Evolutionary conservation across 2,329 filamentous ascomycete genomes (phyloP), one percentile per base, ranked within the genome.

Genomic region (Diplodia mutila): DNA sequence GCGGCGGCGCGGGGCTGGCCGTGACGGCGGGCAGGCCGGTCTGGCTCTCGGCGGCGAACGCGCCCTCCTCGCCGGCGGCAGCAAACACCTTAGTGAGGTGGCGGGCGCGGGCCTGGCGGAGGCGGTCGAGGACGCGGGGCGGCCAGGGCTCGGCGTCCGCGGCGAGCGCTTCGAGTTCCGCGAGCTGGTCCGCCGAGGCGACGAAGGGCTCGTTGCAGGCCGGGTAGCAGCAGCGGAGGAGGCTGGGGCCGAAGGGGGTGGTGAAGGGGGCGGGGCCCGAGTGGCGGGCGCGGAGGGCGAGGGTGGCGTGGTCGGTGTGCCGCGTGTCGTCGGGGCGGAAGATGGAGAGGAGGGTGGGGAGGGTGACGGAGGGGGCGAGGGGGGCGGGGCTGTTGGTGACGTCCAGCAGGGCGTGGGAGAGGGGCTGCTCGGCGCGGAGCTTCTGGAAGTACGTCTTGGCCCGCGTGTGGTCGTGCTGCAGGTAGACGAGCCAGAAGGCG

Each of bases 401-500:
- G 66, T 63, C 59, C 25, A 77, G 67, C 3, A 73, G 69, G 8
- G 72, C 67, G 21, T 59, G 23, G 7, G 74, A 74, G 32, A 77
- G 70, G 11, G 69, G 70, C 53, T 75, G 69, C 9, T 69, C 49
- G 16, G 70, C 54, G 18, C 51, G 68, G n/a, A 74, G 67, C 4
- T 67, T 73, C 2, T 63, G 68, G 69, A 78, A 78, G 70, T 75
- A 76, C 3, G 72, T 75, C 65, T 77, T 76, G 4, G 76, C 71
- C 16, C 71, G 73, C 42, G 72, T 74, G 69, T 76, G 76, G 18
- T 63, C 67, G 14, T 69, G 72, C 63, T 76, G 74, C 4, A 68
- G 69, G 69, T 72, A 76, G 34, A 77, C 57, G 21, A 76, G 74
- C 75, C 76, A 78, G 70, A 77, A 78, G n/a, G 74, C 57, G 39